Base-by-base conservation (phyloP, 2,329 filamentous ascomycete species). In the Rhynchosporium secalis region DNA sequence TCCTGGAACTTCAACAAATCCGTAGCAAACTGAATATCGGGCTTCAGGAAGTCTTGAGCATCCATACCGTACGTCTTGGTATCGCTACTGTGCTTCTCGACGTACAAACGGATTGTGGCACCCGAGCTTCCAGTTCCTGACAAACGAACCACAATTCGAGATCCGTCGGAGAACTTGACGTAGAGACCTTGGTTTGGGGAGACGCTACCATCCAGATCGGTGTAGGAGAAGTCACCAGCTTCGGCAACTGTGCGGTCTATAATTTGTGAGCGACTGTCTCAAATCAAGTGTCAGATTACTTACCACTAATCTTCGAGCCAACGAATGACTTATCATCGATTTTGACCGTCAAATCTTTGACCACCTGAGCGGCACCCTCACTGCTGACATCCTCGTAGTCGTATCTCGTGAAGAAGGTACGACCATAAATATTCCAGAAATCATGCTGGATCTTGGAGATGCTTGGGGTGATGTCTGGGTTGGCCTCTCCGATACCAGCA, bases 391-490 rank as follows among this genome's bases (percentile, higher is more conserved):
- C 86, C 80, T 99, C 95, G 79, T 96, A 99, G 79, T 99, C 95
- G 79, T 98, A 98, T 67, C 95, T 91, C 48, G 95, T 99, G 85
- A 99, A 99, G 83, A 98, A 99, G 38, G 93, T 97, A 63, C 95
- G 92, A 73, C 95, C 95, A 77, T 99, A 99, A 62, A 86, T 91
- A 73, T 86, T 85, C 95, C 95, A 99, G 85, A 99, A 98, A 75
- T 97, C 92, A 72, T 92, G 87, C 80, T 99, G 95, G 76, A 99
- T 97, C 77, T 93, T 89, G 74, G 90, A 90, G 78, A 99, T 98
- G 79, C 91, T 96, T 56, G 94, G 93, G 3, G 89, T 92, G 70
- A 90, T 87, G 63, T 82, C 86, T 26, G 90, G 86, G 73, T 89
- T 89, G 76, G 92, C 84, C 75, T 95, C 87, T 68, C 93, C 93